Evolutionary conservation across 169 alveolate species (phyloP).

Genomic region (Cryptosporidium canis): DNA sequence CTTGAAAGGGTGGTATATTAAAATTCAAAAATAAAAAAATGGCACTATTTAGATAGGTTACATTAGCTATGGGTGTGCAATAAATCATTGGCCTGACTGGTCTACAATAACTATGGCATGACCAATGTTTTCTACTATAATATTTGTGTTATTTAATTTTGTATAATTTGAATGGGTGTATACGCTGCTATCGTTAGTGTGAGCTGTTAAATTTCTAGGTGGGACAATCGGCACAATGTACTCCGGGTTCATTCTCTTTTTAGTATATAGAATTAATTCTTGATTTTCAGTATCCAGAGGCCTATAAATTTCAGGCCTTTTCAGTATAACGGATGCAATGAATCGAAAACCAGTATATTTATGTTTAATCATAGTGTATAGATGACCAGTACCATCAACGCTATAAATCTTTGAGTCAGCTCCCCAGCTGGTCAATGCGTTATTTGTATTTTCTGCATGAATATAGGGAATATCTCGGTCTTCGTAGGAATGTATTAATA

Average conservation of each 20-base stretch:
- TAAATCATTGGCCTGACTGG: neutral
- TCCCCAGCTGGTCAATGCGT: slow-evolving; percentile 43
- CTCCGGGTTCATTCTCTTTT: slow-evolving; percentile 3
- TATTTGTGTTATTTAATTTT: neutral
- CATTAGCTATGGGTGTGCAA: neutral
- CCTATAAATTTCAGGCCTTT: slow-evolving; percentile 42
- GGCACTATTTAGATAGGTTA: neutral
- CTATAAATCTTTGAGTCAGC: neutral
- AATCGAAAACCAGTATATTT: slow-evolving; percentile 57
- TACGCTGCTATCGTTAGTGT: neutral
- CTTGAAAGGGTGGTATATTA: neutral
- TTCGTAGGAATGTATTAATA: slow-evolving; percentile 13
- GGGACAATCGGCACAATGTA: slow-evolving; percentile 41
- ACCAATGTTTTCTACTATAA: neutral
- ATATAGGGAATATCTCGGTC: slow-evolving; percentile 19
- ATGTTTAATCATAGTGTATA: slow-evolving; percentile 31
- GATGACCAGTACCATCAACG: slow-evolving; percentile 4
- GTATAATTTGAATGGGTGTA: neutral
- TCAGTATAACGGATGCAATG: slow-evolving; percentile 30
- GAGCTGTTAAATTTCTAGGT: neutral
- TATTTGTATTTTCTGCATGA: slow-evolving; percentile 56
- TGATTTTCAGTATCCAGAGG: slow-evolving; percentile 51
- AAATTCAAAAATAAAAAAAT: neutral
- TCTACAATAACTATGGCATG: neutral
- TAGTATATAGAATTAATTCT: slow-evolving; percentile 16